phyloP scores from a whole-genome alignment of 495 filamentous ascomycete species.

The Neurospora sp. region DNA sequence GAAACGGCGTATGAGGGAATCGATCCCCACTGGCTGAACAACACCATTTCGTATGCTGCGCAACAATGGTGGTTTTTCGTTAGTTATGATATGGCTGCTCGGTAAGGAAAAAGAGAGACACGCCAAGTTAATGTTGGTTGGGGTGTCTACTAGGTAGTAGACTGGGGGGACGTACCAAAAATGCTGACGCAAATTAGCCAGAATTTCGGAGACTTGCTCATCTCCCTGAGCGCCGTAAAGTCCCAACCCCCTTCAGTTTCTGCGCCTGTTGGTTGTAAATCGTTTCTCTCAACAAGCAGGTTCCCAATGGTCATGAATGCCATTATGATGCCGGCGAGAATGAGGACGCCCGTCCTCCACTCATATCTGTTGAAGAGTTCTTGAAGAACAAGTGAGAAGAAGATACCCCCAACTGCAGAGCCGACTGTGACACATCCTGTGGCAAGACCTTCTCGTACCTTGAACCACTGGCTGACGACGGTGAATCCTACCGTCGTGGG shows the following conservation, averaged over 20 bases:
- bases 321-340: conserved; percentile 9
- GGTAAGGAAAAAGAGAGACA: neutral
- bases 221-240: neutral
- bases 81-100: neutral
- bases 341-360: conserved; percentile 11
- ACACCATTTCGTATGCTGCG: conserved; percentile 18
- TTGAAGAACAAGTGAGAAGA: conserved; percentile 22
- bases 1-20: conserved; percentile 20
- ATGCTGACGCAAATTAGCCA: conserved; percentile 16
- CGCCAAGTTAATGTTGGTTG: neutral
- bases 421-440: conserved; percentile 20
- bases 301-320: conserved; percentile 10
- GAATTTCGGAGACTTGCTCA: conserved; percentile 13
- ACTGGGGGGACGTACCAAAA: conserved; percentile 14
- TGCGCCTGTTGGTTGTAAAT: neutral
- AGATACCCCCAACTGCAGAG: conserved; percentile 20
- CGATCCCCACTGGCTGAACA: conserved; percentile 25
- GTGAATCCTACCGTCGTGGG: conserved; percentile 20
- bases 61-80: neutral
- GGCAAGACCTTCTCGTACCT: conserved; percentile 7
- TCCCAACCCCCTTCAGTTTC: neutral
- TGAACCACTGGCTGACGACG: conserved; percentile 22
- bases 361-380: conserved; percentile 12
- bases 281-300: conserved; percentile 16
- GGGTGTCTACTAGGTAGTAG: neutral